Percentiles rank a stretch among this genome's conserved stretches.
Evolutionary conservation across 176 grass and related monocot genomes (phyloP).

Genomic region (Calamus simplicifolius): DNA sequence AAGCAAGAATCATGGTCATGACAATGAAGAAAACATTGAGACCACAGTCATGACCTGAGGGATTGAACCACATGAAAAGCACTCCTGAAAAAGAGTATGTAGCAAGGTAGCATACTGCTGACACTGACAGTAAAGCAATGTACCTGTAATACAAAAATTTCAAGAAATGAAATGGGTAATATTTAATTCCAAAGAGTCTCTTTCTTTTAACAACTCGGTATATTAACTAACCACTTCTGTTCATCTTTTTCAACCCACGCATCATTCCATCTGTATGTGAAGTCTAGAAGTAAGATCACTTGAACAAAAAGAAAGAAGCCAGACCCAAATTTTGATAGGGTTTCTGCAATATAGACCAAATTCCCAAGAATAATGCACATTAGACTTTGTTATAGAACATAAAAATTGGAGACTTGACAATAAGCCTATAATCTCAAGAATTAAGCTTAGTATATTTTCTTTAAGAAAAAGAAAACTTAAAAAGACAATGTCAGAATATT

Average conservation of each 20-base stretch:
- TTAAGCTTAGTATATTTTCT: too few species aligned
- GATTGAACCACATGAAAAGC: conserved; percentile 95
- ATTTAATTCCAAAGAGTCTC: too few species aligned
- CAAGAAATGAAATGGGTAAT: too few species aligned
- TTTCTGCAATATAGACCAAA: conserved; percentile 47
- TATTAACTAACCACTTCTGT: conserved; percentile 54
- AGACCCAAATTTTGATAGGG: conserved; percentile 90
- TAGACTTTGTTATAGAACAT: too few species aligned
- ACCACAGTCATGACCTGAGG: conserved; percentile 77
- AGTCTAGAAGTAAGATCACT: conserved; percentile 86
- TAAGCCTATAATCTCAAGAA: too few species aligned
- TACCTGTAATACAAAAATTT: conserved; percentile 45
- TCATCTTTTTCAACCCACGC: conserved; percentile 98
- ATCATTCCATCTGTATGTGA: conserved; percentile 90
- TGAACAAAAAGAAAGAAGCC: conserved; percentile 97
- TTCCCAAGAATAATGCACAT: not conserved
- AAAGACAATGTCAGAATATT: too few species aligned
- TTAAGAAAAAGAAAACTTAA: too few species aligned
- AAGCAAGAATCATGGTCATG: conserved; percentile 91
- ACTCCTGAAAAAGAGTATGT: conserved; percentile 69
- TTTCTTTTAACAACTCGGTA: not conserved
- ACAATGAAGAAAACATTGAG: conserved; percentile 94
- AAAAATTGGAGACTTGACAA: too few species aligned
- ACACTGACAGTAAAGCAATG: conserved; percentile 66
- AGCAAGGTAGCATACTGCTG: conserved; percentile 71